These are phyloP conservation scores for Mortierella sp. DNA, from an alignment of 371 early-diverging fungal genomes.

Conservation along the genomic window DNA sequence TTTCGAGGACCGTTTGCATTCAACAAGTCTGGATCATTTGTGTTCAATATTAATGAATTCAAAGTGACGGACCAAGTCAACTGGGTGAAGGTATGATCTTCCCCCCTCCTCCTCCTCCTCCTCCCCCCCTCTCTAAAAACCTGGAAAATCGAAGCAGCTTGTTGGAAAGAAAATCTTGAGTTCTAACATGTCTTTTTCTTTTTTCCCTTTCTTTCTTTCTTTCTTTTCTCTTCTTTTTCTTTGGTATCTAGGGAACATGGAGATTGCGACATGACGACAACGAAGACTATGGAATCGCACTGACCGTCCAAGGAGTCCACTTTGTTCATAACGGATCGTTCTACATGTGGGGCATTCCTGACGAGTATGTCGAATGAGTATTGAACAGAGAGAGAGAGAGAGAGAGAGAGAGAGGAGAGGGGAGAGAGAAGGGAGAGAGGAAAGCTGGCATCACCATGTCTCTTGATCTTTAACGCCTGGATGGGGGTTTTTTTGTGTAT, in stretches of 20 bases:
- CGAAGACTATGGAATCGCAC: constrained; percentile 62
- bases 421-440: too few relatives aligned
- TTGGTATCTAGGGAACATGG: constrained; percentile 58
- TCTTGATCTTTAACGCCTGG: too few relatives aligned
- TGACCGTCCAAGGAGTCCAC: constrained; percentile 67
- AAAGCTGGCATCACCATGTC: too few relatives aligned
- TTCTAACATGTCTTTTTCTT: too few relatives aligned
- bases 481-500: too few relatives aligned
- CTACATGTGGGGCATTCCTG: constrained; percentile 65
- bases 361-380: constrained; percentile 53
- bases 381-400: too few relatives aligned
- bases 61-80: constrained; percentile 61
- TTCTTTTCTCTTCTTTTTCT: neutral
- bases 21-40: constrained; percentile 54
- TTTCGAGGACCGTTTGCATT: constrained; percentile 36
- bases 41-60: constrained; percentile 59
- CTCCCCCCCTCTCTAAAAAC: too few relatives aligned
- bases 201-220: too few relatives aligned
- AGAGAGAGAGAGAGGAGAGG: too few relatives aligned
- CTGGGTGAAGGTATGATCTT: constrained; percentile 58
- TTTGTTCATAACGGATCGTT: constrained; percentile 66
- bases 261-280: constrained; percentile 63
- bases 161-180: too few relatives aligned
- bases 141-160: too few relatives aligned
- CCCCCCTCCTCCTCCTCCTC: neutral